Conservation (phyloP, 2,329 filamentous ascomycete genomes). For the Fusarium verticillioides region DNA sequence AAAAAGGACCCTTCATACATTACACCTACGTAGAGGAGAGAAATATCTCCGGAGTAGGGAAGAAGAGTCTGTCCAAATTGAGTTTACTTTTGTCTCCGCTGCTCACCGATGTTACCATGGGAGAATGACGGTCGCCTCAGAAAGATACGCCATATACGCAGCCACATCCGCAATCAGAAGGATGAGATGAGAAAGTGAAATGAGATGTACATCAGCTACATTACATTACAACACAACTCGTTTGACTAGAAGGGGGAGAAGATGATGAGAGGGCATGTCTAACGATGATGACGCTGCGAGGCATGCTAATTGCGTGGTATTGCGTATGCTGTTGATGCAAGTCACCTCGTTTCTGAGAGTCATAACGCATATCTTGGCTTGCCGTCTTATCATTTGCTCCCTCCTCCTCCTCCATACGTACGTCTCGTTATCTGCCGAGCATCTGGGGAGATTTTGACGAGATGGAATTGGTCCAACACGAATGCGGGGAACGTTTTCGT, state of each 20-base stretch:
- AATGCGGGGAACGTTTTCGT: slow-evolving; percentile 26
- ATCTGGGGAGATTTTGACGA: slow-evolving; percentile 15
- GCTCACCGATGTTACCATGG: slow-evolving; percentile 35
- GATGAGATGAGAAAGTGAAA: neutral
- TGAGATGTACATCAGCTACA: neutral
- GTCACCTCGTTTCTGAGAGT: slow-evolving; percentile 13
- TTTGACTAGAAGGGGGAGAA: neutral
- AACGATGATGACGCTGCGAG: slow-evolving; percentile 27
- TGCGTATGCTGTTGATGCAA: slow-evolving; percentile 22
- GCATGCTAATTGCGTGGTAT: slow-evolving; percentile 19
- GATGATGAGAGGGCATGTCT: neutral
- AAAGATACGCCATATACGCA: slow-evolving; percentile 23
- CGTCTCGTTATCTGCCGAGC: slow-evolving; percentile 14
- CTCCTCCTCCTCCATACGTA: too few species aligned
- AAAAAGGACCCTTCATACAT: slow-evolving; percentile 35
- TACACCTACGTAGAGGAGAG: neutral
- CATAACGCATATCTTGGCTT: neutral
- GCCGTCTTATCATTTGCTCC: neutral
- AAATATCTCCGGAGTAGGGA: neutral
- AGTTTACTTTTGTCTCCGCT: neutral
- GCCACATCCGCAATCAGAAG: slow-evolving; percentile 25
- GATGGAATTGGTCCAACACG: slow-evolving; percentile 23
- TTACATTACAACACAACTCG: neutral
- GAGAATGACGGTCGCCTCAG: neutral
- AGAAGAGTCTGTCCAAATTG: neutral